A percentile compares a stretch with the other conserved stretches of the same genome.
Conservation (phyloP, 768 basidiomycete genomes). For the Clathrus columnatus region DNA sequence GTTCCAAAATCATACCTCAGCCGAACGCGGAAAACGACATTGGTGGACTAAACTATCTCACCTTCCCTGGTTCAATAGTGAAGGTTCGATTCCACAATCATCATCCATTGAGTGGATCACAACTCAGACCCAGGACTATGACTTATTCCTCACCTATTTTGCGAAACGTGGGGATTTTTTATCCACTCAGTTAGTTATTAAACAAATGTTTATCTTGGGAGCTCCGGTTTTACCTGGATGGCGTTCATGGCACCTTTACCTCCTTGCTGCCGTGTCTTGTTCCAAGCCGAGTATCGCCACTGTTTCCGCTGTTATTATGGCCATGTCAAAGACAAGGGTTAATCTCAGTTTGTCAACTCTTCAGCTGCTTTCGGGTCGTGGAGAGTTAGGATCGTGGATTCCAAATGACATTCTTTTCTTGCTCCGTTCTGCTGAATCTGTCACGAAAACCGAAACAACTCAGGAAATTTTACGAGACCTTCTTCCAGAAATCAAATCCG, state of each 20-base stretch:
- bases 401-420: not conserved
- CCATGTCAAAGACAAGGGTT: not conserved
- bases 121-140: not conserved
- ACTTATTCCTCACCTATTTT: slow-evolving; percentile 1
- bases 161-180: not conserved
- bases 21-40: not conserved
- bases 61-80: not conserved
- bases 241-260: slow-evolving; percentile 1
- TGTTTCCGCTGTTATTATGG: not conserved
- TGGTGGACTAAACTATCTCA: not conserved
- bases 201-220: not conserved
- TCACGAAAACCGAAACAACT: not conserved
- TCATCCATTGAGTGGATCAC: not conserved
- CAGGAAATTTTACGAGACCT: not conserved
- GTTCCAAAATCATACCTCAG: not conserved
- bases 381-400: not conserved
- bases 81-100: not conserved
- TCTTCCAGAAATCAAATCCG: not conserved
- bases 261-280: not conserved
- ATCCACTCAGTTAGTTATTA: not conserved
- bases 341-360: not conserved
- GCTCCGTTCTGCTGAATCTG: not conserved
- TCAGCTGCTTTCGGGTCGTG: not conserved
- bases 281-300: not conserved
- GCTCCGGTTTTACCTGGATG: not conserved